Conservation (phyloP, 108 stramenopile species). For the Asterionellopsis glacialis region DNA sequence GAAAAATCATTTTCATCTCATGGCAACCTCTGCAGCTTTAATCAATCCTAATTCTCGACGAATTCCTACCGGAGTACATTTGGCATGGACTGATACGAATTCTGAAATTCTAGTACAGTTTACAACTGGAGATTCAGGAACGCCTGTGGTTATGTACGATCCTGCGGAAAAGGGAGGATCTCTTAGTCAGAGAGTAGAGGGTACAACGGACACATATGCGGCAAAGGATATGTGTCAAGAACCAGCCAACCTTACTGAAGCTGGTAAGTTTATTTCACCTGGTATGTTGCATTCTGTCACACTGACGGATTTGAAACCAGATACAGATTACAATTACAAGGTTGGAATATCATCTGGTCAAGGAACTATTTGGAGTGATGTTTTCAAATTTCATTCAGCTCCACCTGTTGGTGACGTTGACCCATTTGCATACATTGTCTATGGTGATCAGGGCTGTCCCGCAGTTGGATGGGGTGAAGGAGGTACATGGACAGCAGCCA, state of each 20-base stretch:
- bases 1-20: neutral
- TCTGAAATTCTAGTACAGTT: conserved; percentile 50
- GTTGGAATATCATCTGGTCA: conserved; percentile 37
- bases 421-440: conserved; percentile 49
- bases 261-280: conserved; percentile 51
- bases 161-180: conserved; percentile 2
- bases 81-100: conserved; percentile 28
- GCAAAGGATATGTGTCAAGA: conserved; percentile 62
- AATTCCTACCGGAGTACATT: conserved; percentile 46
- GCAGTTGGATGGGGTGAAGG: conserved; percentile 14
- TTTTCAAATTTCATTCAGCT: conserved; percentile 20
- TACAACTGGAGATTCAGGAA: conserved; percentile 44
- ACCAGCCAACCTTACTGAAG: conserved; percentile 52
- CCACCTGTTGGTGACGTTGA: conserved; percentile 7
- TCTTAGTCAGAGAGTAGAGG: conserved; percentile 7
- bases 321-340: conserved; percentile 52
- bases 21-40: neutral
- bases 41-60: conserved; percentile 2
- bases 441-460: conserved; percentile 64
- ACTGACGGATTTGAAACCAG: conserved; percentile 32
- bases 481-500: conserved; percentile 16
- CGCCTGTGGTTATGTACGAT: conserved; percentile 32
- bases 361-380: conserved; percentile 23
- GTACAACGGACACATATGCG: conserved; percentile 48
- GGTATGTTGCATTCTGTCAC: conserved; percentile 51